These are phyloP conservation scores for Fusarium liriodendri DNA, from an alignment of 2,329 filamentous ascomycete species.

Conservation along the genomic window DNA sequence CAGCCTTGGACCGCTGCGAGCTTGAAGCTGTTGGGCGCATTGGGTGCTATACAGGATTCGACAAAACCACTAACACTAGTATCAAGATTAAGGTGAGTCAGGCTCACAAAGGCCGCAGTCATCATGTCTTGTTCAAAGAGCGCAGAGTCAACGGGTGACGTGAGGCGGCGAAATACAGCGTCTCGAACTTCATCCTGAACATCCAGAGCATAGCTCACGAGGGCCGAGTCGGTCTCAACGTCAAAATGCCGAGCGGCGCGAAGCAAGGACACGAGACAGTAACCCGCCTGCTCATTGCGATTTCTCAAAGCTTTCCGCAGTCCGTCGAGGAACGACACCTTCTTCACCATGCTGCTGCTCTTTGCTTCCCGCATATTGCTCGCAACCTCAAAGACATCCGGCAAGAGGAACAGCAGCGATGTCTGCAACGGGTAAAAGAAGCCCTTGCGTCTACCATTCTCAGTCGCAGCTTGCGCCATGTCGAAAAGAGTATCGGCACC, in stretches of 20 bases:
- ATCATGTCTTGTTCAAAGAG: conserved; percentile 73
- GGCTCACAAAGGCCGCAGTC: conserved; percentile 74
- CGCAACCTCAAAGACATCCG: conserved; percentile 77
- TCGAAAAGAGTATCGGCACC: conserved; percentile 76
- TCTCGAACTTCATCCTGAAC: conserved; percentile 76
- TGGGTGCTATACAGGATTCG: conserved; percentile 66
- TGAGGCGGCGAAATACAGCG: conserved; percentile 69
- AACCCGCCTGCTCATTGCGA: conserved; percentile 74
- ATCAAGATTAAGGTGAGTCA: conserved; percentile 71
- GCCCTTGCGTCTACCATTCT: conserved; percentile 66
- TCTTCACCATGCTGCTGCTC: conserved; percentile 71
- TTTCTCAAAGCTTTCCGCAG: conserved; percentile 72
- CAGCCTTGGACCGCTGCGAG: conserved; percentile 72
- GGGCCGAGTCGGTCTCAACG: conserved; percentile 69
- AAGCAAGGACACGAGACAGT: conserved; percentile 71
- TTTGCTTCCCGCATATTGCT: conserved; percentile 75
- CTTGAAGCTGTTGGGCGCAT: conserved; percentile 69
- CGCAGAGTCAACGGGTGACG: conserved; percentile 58
- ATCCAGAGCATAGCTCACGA: conserved; percentile 76
- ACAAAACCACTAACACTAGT: conserved; percentile 67
- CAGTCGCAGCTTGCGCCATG: conserved; percentile 72
- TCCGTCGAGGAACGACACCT: conserved; percentile 72
- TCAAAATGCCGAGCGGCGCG: conserved; percentile 73
- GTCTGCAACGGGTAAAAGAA: conserved; percentile 73
- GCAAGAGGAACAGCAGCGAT: conserved; percentile 70